Base-by-base conservation (phyloP, 1,284 basidiomycete species). In the Laetiporus sulphureus region DNA sequence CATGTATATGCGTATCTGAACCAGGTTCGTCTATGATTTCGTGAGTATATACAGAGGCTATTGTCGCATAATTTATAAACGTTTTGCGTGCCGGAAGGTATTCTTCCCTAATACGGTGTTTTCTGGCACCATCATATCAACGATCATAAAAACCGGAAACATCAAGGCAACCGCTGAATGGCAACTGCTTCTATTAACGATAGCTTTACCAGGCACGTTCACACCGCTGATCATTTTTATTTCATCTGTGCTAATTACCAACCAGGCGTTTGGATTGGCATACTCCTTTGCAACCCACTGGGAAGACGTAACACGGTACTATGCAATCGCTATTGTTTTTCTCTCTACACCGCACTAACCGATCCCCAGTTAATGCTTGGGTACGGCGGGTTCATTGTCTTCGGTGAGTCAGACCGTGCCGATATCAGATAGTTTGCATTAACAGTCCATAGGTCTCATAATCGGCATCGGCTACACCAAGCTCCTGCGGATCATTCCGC, bases 21-120 rank as follows among this genome's bases (percentile, higher is more conserved):
- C 29, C 41, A 79, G 77, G 83, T 86, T 85, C 61, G 65, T 83
- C 36, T 88, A 85, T 55, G 83, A 86, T 59, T 83, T 84, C 44
- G 80, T 79, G 53, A 54, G 67, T 51, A 11, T 25, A 31, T 38
- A 3, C n/a, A n/a, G n/a, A n/a, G n/a, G n/a, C n/a, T n/a, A n/a
- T n/a, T n/a, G n/a, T n/a, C n/a, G n/a, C n/a, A n/a, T n/a, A n/a
- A n/a, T n/a, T n/a, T n/a, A n/a, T n/a, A n/a, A n/a, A n/a, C n/a
- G n/a, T n/a, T n/a, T n/a, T n/a, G n/a, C n/a, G n/a, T n/a, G n/a
- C n/a, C n/a, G 10, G 23, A 39, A 77, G 73, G 69, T 86, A 20
- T 77, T 78, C 1, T 86, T 85, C 58, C 83, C 85, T 0, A 85
- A 85, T 52, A 79, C 78, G n/a, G 72, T 77, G 3, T 78, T 79